Base-by-base conservation (phyloP, 164 flowering plant species). In the Magnolia kwangsiensis region DNA sequence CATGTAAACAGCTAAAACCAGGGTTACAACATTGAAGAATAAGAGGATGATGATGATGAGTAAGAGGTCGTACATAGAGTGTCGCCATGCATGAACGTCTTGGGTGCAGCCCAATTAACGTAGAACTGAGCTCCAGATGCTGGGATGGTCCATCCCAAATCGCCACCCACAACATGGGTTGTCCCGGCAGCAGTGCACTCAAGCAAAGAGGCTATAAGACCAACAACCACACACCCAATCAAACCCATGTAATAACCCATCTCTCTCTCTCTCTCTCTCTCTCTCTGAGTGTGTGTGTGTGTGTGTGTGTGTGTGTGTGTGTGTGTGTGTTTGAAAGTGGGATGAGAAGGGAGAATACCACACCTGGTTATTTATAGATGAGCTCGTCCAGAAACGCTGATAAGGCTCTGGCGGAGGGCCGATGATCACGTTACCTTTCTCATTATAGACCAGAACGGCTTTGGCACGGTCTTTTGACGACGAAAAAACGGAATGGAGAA, bases 11-110 rank as follows among this genome's bases (percentile, higher is more conserved):
- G 45, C 45, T 37, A 37, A 37, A 37, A 37, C 45, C 45, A 37
- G 6, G 45, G 45, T 8, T 7, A 21, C 19, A 63, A 18, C 65
- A 16, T 63, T 7, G 68, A 65, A n/a, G 10, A 31, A 21, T 9
- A 31, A 67, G 50, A 8, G 14, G n/a, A 29, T 14, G 13, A 29
- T 13, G 71, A 29, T 13, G 2, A 18, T 29, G 71, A 18, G 11
- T 16, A 29, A 31, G 29, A 24, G 20, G 19, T 2, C 74, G 65
- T 79, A 84, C 87, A 71, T 50, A 82, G 75, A 75, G 59, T 69
- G 67, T 83, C 85, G 5, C 78, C 80, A 29, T 78, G 76, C 9
- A 2, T 18, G 72, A 80, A 78, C 16, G 74, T 67, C 9, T 70
- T 55, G 2, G 55, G 14, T 4, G 59, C 21, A 24, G 80, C 76